Conservation (phyloP, 148 eudicot species). For the Beta vulgaris region DNA sequence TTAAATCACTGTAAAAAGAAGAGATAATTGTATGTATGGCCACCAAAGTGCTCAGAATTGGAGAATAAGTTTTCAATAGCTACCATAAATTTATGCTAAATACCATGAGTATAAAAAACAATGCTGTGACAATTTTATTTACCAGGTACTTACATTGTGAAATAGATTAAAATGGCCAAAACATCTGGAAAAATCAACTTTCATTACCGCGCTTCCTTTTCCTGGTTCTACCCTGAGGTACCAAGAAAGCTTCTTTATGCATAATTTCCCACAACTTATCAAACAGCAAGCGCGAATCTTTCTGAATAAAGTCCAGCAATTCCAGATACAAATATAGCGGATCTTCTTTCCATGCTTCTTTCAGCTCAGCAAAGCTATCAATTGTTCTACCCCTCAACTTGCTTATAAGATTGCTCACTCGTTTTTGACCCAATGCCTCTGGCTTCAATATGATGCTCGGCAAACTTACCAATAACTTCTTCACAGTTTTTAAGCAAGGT, state of each 20-base stretch:
- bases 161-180: neutral
- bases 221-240: constrained; percentile 32
- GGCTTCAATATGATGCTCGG: constrained; percentile 67
- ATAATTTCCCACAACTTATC: constrained; percentile 61
- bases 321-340: constrained; percentile 50
- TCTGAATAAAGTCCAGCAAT: constrained; percentile 67
- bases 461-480: constrained; percentile 48
- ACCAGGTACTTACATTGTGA: too few relatives aligned
- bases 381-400: constrained; percentile 53
- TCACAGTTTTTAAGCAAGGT: constrained; percentile 60
- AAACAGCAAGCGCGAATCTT: constrained; percentile 40
- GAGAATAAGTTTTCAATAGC: too few relatives aligned
- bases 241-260: constrained; percentile 47
- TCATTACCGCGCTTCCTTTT: constrained; percentile 12
- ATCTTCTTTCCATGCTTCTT: constrained; percentile 54
- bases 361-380: constrained; percentile 50
- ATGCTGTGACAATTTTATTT: neutral
- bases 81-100: too few relatives aligned
- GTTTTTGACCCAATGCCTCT: constrained; percentile 58
- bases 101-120: too few relatives aligned
- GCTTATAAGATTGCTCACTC: constrained; percentile 68
- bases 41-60: too few relatives aligned
- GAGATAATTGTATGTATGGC: too few relatives aligned
- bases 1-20: too few relatives aligned
- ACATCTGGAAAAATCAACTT: neutral